Conservation (phyloP, 164 flowering plant genomes). For the Macadamia integrifolia region DNA sequence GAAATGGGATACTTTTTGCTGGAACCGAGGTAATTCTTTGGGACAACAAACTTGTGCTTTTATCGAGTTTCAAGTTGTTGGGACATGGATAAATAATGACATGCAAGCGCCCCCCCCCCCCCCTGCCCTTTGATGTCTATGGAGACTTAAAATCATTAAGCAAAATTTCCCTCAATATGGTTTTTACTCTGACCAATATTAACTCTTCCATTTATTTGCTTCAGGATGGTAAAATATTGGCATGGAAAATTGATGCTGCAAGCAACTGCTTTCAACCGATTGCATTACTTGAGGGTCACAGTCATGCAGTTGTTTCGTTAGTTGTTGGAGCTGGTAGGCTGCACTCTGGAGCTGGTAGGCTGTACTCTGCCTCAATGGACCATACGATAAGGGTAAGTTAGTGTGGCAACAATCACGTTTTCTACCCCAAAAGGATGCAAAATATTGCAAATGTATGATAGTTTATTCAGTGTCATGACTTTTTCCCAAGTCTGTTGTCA, state of each 20-base stretch:
- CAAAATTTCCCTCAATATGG: too few species aligned
- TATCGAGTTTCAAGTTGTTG: too few species aligned
- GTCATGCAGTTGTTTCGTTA: slow-evolving; percentile 61
- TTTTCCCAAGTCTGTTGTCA: neutral
- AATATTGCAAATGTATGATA: neutral
- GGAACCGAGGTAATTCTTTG: slow-evolving; percentile 67
- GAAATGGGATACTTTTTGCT: slow-evolving; percentile 84
- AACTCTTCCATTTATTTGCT: slow-evolving; percentile 8
- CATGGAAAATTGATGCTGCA: slow-evolving; percentile 68
- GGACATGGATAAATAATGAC: too few species aligned
- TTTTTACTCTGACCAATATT: neutral
- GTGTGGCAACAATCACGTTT: neutral
- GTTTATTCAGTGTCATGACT: neutral
- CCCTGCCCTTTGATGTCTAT: too few species aligned
- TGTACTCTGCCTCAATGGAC: slow-evolving; percentile 97
- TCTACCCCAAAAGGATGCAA: neutral
- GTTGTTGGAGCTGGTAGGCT: slow-evolving; percentile 83
- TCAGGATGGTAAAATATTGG: slow-evolving; percentile 88
- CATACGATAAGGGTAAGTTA: slow-evolving; percentile 63
- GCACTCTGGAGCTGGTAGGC: too few species aligned
- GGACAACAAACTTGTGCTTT: neutral
- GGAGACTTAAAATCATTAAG: too few species aligned
- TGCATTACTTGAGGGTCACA: slow-evolving; percentile 73
- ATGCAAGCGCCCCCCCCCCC: too few species aligned
- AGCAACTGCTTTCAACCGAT: slow-evolving; percentile 76